phyloP scores from a whole-genome alignment of 2,329 filamentous ascomycete species.

The Talaromyces sp. region DNA sequence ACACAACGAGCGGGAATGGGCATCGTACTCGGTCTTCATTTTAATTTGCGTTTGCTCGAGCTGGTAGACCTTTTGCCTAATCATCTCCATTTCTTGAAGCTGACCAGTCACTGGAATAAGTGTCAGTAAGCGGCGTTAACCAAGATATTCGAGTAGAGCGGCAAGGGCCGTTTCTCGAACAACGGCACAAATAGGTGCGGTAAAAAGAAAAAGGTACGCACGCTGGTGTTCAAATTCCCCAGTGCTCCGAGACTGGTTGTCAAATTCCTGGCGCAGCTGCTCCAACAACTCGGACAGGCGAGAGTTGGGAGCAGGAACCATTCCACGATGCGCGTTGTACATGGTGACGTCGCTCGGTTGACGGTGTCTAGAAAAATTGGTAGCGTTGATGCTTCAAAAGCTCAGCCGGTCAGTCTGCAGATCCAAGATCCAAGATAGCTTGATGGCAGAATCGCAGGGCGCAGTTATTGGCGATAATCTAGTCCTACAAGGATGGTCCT shows the following conservation, averaged over 20 bases:
- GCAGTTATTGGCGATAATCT: not conserved
- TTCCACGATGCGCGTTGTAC: slow-evolving; percentile 83
- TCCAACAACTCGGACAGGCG: slow-evolving; percentile 91
- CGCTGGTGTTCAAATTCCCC: slow-evolving; percentile 91
- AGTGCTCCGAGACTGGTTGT: slow-evolving; percentile 72
- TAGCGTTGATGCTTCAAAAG: not conserved
- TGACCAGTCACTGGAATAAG: slow-evolving; percentile 70
- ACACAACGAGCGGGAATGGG: not conserved
- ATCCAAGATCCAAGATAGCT: not conserved
- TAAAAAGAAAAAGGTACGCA: slow-evolving; percentile 50
- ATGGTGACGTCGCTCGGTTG: slow-evolving; percentile 45
- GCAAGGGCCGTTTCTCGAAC: slow-evolving; percentile 13
- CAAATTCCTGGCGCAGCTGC: slow-evolving; percentile 85
- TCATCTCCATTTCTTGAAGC: slow-evolving; percentile 90
- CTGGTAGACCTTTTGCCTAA: slow-evolving; percentile 86
- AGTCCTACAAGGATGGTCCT: not conserved
- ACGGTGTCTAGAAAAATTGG: not conserved
- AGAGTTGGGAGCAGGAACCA: slow-evolving; percentile 65
- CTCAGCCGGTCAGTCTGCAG: not conserved
- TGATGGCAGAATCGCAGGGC: not conserved
- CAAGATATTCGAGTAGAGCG: slow-evolving; percentile 18
- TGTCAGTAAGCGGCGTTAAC: slow-evolving; percentile 16
- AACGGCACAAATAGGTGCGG: not conserved
- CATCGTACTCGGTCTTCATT: slow-evolving; percentile 82
- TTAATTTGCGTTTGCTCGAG: slow-evolving; percentile 85